Evolutionary conservation across 2,329 filamentous ascomycete genomes (phyloP), one percentile per base, ranked within the genome.

Genomic region (Xylaria sp.): DNA sequence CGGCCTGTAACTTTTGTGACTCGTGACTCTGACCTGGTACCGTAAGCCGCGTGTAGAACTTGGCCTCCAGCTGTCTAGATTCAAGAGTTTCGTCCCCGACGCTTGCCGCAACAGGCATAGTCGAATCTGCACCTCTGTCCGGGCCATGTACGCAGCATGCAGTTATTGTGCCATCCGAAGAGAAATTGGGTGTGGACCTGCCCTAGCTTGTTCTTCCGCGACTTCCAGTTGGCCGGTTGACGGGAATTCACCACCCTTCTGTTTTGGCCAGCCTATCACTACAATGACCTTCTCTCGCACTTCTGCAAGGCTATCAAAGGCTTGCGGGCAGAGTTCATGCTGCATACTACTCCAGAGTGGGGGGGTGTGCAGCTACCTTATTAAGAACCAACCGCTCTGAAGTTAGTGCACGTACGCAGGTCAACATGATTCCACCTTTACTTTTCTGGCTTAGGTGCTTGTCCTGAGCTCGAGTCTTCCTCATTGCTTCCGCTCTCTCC

Each of bases 211-310:
- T 27, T 61, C 50, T 65, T 69, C 68, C 65, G 61, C 61, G 51
- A 45, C 65, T 68, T 69, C 68, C 68, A 68, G 68, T 69, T 69
- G 68, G 68, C 68, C 36, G 55, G 58, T 58, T 53, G 53, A 58
- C 64, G 56, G 11, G 22, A 50, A 29, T 44, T 38, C 22, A 39
- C 38, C 56, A 25, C 27, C 33, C 47, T 20, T 50, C 6, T 13
- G 15, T 11, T 55, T 42, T 20, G 22, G 17, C 51, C 29, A 42
- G 20, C 65, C 61, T 65, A 64, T 63, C 54, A 53, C 29, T 31
- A 1, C 13, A 15, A 4, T 36, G 6, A 49, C 55, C 10, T 31
- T 29, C 20, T 22, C 29, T 44, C 54, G 20, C 50, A 53, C 50
- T 39, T 65, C 61, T 67, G 65, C 65, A 67, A 67, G 65, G 65